Evolutionary conservation across 2,329 filamentous ascomycete species (phyloP), one percentile per base, ranked within the genome.

Genomic region (Stachybotrys echinatus): DNA sequence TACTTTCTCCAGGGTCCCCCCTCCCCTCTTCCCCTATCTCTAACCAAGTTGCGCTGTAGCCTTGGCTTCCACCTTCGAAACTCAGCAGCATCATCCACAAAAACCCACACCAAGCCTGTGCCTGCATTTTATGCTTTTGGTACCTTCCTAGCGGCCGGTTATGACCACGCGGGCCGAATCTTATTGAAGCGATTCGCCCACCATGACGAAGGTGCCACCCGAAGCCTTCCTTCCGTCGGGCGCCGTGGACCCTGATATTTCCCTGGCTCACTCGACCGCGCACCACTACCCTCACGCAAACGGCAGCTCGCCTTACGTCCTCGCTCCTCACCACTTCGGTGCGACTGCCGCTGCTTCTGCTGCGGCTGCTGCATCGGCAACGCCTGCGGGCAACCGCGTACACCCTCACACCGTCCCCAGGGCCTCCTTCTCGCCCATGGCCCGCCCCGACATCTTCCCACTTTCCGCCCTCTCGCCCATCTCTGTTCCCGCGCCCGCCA

Each of bases 201-300:
- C 61, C 59, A 51, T 59, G 45, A 50, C 56, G 46, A 58, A 56
- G 39, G 48, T 62, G 42, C 57, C 55, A 22, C 52, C 60, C 45
- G 58, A 61, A 47, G 57, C 60, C 44, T 62, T 62, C 53, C 49
- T 62, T 54, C 60, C 60, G 42, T 57, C 60, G 42, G 60, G 60
- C 50, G 57, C 54, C 44, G 57, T 61, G 50, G 57, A 62, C 40
- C 44, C 51, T 45, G 57, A 60, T 46, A 18, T 40, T n/a, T 40
- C 38, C 4, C 4, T 40, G 17, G 17, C 38, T 10, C 38, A 20
- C 19, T 8, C 27, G 14, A 40, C 19, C 3, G 17, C 10, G 17
- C 38, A 40, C 38, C 38, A 40, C 19, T 40, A n/a, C 19, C 18
- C 38, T 18, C 49, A 57, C 48, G 45, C 60, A 45, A 55, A 52